Conservation (phyloP, 2,329 filamentous ascomycete species). For the Aspergillus fumigatiaffinis region DNA sequence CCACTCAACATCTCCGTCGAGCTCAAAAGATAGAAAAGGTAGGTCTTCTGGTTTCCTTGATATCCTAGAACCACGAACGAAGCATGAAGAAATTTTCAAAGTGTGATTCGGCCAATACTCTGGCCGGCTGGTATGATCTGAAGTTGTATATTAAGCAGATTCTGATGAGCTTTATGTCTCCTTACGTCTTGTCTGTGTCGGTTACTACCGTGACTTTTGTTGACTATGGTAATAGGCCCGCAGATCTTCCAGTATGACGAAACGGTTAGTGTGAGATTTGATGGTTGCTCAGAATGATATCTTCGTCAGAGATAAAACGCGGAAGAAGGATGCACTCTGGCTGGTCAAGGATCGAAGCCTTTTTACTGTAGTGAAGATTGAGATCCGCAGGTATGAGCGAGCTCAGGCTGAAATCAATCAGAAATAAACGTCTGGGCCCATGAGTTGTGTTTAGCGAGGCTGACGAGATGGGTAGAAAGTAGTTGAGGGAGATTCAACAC, state of each 20-base stretch:
- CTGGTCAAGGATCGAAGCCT: neutral
- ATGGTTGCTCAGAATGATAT: neutral
- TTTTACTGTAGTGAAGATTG: too few species aligned
- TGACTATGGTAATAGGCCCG: neutral
- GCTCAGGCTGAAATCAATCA: neutral
- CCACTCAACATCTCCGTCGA: neutral
- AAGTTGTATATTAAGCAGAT: neutral
- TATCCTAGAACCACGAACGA: neutral
- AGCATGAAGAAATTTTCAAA: neutral
- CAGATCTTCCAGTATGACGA: neutral
- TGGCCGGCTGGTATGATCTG: neutral
- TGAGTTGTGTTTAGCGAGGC: neutral
- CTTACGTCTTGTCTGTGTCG: neutral
- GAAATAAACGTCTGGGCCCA: neutral
- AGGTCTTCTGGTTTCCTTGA: neutral
- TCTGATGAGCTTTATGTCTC: neutral
- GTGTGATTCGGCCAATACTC: neutral
- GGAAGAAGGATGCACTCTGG: neutral
- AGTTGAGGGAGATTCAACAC: too few species aligned
- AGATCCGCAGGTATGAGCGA: neutral
- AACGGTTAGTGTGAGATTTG: neutral
- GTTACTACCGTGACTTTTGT: neutral
- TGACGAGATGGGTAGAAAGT: too few species aligned
- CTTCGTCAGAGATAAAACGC: neutral
- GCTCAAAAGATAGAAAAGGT: neutral